A percentile compares a stretch with the other conserved stretches of the same genome.
phyloP scores from a whole-genome alignment of 2,329 filamentous ascomycete genomes.

The Neonectria hederae region DNA sequence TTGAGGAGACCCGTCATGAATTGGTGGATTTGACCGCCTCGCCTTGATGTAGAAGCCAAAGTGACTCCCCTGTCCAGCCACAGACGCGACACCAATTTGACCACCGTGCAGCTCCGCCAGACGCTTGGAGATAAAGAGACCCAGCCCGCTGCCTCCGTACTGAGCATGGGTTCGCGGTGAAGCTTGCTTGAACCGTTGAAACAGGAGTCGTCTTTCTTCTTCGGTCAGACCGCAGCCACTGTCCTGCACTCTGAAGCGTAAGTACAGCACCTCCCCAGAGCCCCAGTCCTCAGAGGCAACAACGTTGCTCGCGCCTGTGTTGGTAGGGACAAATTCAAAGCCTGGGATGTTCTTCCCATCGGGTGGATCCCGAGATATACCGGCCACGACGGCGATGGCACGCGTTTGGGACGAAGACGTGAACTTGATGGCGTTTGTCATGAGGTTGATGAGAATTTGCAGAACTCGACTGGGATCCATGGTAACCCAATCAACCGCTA shows the following conservation, averaged over 20 bases:
- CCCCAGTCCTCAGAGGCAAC: slow-evolving; percentile 45
- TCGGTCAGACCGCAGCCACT: slow-evolving; percentile 71
- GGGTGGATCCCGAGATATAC: slow-evolving; percentile 49
- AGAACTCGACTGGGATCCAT: slow-evolving; percentile 77
- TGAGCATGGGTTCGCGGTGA: slow-evolving; percentile 60
- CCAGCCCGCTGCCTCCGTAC: slow-evolving; percentile 71
- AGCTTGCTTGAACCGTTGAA: slow-evolving; percentile 74
- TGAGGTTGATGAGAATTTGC: slow-evolving; percentile 82
- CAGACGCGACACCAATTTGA: slow-evolving; percentile 69
- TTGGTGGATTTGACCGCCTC: slow-evolving; percentile 51
- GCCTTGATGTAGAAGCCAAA: slow-evolving; percentile 72
- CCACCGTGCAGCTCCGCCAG: slow-evolving; percentile 72
- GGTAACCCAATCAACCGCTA: slow-evolving; percentile 70
- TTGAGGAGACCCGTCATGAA: slow-evolving; percentile 20
- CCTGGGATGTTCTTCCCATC: not conserved
- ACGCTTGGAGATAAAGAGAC: slow-evolving; percentile 71
- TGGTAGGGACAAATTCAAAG: slow-evolving; percentile 22
- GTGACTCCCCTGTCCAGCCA: slow-evolving; percentile 65
- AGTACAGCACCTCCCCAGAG: slow-evolving; percentile 46
- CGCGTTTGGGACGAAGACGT: slow-evolving; percentile 54
- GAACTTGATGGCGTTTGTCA: slow-evolving; percentile 84
- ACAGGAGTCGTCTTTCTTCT: slow-evolving; percentile 71
- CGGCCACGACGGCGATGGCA: slow-evolving; percentile 60
- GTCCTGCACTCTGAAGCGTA: slow-evolving; percentile 67
- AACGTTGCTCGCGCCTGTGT: slow-evolving; percentile 18